phyloP scores from a whole-genome alignment of 129 eudicot genomes.

The Ambrosia trifida region DNA sequence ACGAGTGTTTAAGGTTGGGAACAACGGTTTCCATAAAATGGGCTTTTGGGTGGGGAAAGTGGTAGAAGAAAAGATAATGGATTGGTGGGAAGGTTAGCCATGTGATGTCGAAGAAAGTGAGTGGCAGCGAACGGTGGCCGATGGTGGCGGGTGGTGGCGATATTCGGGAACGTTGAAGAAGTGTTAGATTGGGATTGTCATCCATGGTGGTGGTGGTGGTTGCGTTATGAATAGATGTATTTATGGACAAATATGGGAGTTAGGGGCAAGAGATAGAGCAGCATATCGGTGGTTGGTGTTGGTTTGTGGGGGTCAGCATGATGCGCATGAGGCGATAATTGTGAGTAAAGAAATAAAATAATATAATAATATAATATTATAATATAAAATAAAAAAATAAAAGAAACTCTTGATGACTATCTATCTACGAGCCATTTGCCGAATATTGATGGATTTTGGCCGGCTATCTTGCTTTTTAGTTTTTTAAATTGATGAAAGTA shows the following conservation, averaged over 20 bases:
- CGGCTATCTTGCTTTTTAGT: too few species aligned
- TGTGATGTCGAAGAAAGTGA: conserved; percentile 45
- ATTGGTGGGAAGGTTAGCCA: conserved; percentile 48
- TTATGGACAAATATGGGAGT: conserved; percentile 8
- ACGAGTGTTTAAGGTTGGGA: conserved; percentile 50
- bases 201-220: conserved; percentile 10
- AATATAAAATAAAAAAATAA: too few species aligned
- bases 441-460: too few species aligned
- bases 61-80: conserved; percentile 48
- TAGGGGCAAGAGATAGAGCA: background rate
- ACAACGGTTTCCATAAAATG: conserved; percentile 34
- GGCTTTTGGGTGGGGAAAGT: conserved; percentile 39
- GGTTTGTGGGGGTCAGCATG: too few species aligned
- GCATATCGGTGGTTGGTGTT: too few species aligned
- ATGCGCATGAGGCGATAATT: conserved; percentile 1
- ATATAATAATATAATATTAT: too few species aligned
- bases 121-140: conserved; percentile 36
- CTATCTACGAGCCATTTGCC: too few species aligned
- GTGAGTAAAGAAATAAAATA: too few species aligned
- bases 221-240: background rate
- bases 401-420: too few species aligned
- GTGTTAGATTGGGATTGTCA: conserved; percentile 4
- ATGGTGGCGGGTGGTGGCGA: conserved; percentile 44
- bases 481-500: too few species aligned
- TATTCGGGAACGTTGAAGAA: conserved; percentile 36